Percentiles rank a stretch among this genome's conserved stretches.
Conservation (phyloP, 768 basidiomycete species). For the Mycena indigotica region DNA sequence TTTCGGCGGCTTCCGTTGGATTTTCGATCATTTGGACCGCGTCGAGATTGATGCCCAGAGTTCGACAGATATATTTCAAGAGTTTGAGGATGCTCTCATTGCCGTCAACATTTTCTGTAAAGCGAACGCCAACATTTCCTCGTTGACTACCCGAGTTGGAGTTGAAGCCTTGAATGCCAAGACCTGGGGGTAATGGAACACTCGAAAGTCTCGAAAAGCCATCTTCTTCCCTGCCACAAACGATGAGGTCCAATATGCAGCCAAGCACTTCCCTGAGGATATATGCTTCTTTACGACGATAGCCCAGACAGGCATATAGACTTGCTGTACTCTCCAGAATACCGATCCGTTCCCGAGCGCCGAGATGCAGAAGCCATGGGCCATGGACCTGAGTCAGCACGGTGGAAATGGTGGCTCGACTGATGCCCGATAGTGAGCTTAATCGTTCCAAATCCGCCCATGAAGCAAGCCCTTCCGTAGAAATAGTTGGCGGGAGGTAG, state of each 20-base stretch:
- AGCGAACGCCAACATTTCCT: conserved; percentile 68
- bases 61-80: conserved; percentile 71
- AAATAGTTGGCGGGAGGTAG: conserved; percentile 60
- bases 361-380: conserved; percentile 84
- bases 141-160: conserved; percentile 37
- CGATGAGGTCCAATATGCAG: conserved; percentile 80
- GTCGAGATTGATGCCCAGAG: conserved; percentile 82
- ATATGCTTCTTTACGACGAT: conserved; percentile 86
- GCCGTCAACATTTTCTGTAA: conserved; percentile 74
- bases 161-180: conserved; percentile 51
- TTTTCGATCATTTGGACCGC: conserved; percentile 56
- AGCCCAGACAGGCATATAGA: conserved; percentile 79
- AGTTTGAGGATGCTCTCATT: conserved; percentile 81
- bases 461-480: conserved; percentile 45
- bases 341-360: conserved; percentile 71
- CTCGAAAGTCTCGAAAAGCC: conserved; percentile 48
- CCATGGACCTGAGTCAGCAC: conserved; percentile 77
- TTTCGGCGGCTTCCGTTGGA: background rate
- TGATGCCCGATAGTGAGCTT: conserved; percentile 67
- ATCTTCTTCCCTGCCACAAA: conserved; percentile 81
- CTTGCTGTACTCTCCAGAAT: conserved; percentile 72
- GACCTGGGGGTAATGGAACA: conserved; percentile 43
- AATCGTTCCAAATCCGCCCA: conserved; percentile 65
- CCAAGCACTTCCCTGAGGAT: conserved; percentile 84
- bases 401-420: conserved; percentile 65